These are phyloP conservation scores for Camellia oleifera DNA, from an alignment of 179 eudicot species.

Conservation along the genomic window DNA sequence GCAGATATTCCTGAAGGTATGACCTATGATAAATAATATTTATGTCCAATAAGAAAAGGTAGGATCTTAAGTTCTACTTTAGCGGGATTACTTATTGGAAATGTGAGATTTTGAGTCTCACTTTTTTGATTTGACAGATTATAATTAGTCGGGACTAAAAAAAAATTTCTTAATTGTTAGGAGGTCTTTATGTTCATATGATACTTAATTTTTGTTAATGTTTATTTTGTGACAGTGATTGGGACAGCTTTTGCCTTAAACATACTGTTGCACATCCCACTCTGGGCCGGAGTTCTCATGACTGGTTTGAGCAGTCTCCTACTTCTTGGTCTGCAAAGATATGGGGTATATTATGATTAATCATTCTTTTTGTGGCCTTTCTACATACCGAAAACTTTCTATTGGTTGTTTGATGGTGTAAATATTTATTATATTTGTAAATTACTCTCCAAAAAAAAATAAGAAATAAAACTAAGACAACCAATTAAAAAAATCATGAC, in stretches of 20 bases:
- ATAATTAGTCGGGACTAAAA: too few species aligned
- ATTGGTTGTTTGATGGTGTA: background rate
- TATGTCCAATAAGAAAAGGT: too few species aligned
- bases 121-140: too few species aligned
- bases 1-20: slow-evolving; percentile 88
- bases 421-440: background rate
- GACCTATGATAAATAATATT: background rate
- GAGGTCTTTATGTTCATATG: too few species aligned
- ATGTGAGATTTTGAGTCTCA: too few species aligned
- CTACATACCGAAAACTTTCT: background rate
- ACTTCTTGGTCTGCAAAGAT: slow-evolving; percentile 74
- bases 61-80: too few species aligned
- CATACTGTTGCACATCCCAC: slow-evolving; percentile 68
- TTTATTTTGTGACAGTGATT: slow-evolving; percentile 42
- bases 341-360: slow-evolving; percentile 43
- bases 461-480: too few species aligned
- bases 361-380: too few species aligned
- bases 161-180: background rate
- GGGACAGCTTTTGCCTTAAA: slow-evolving; percentile 89
- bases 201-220: background rate
- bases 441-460: too few species aligned
- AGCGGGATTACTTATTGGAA: too few species aligned
- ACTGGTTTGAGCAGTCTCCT: slow-evolving; percentile 82
- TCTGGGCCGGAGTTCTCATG: slow-evolving; percentile 81
- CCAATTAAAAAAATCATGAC: too few species aligned